Evolutionary conservation across 2,329 filamentous ascomycete genomes (phyloP).

Genomic region (Helotiales sp.): DNA sequence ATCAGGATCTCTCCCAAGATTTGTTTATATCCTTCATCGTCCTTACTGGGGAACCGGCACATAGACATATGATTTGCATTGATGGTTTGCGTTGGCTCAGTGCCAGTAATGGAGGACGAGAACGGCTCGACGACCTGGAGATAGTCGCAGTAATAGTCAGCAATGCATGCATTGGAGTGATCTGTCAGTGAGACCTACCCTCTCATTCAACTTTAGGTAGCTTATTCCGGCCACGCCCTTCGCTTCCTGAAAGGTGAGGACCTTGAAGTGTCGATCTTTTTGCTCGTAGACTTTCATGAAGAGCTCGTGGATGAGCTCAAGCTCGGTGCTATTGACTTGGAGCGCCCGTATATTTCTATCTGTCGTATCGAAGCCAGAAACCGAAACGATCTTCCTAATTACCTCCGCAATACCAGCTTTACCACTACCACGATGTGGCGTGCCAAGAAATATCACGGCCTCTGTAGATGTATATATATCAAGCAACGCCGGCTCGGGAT

Average conservation of each 20-base stretch:
- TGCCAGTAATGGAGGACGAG: constrained; percentile 33
- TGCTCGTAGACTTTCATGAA: constrained; percentile 31
- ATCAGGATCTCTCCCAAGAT: constrained; percentile 36
- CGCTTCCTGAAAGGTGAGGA: constrained; percentile 33
- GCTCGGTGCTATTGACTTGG: constrained; percentile 35
- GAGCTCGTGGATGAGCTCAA: constrained; percentile 30
- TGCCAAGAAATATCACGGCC: constrained; percentile 42
- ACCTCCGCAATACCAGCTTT: constrained; percentile 34
- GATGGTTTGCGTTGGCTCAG: constrained; percentile 33
- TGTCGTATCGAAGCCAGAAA: constrained; percentile 27
- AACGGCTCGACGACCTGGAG: constrained; percentile 41
- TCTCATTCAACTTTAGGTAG: constrained; percentile 14
- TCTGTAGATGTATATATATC: constrained; percentile 28
- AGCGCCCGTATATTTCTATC: constrained; percentile 30
- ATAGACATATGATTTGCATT: constrained; percentile 39
- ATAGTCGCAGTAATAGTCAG: not conserved
- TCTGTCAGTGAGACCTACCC: too few relatives aligned
- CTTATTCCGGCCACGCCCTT: constrained; percentile 26
- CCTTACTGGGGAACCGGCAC: constrained; percentile 35
- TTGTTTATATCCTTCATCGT: constrained; percentile 33
- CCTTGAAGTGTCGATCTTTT: constrained; percentile 19
- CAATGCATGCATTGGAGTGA: too few relatives aligned
- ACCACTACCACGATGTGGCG: constrained; percentile 42
- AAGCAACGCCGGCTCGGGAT: not conserved
- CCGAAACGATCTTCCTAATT: constrained; percentile 31